phyloP scores from a whole-genome alignment of 306 rosid genomes.

The Castanea sativa region DNA sequence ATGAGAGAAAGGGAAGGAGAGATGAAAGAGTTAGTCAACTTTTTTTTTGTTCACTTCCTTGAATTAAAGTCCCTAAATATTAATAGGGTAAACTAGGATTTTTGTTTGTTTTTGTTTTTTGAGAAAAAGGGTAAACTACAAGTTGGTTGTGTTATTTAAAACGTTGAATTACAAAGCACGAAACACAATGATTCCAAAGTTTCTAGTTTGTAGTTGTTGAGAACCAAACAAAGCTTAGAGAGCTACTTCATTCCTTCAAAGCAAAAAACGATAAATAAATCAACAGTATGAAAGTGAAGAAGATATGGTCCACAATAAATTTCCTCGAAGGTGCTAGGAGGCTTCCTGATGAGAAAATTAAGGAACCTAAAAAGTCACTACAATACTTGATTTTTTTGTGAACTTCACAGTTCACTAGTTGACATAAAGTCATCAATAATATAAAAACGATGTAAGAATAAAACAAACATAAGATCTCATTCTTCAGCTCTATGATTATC shows the following conservation, averaged over 20 bases:
- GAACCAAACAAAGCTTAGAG: background rate
- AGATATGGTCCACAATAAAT: slow-evolving; percentile 28
- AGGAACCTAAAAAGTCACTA: background rate
- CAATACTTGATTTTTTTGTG: background rate
- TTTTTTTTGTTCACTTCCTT: too few species aligned
- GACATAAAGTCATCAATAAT: background rate
- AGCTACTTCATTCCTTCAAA: background rate
- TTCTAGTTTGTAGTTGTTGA: background rate
- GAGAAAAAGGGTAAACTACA: too few species aligned
- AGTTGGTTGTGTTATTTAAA: background rate
- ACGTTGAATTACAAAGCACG: background rate
- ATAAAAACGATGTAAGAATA: background rate
- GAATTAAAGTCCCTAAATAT: too few species aligned
- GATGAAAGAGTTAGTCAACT: too few species aligned
- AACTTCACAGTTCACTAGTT: background rate
- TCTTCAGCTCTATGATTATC: slow-evolving; percentile 19
- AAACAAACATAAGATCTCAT: background rate
- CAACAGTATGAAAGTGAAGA: slow-evolving; percentile 13
- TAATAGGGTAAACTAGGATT: too few species aligned
- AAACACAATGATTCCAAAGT: background rate
- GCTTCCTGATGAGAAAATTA: slow-evolving; percentile 15
- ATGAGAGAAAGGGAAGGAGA: too few species aligned
- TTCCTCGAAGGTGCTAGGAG: slow-evolving; percentile 57
- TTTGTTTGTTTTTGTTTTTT: too few species aligned
- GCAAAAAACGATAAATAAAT: slow-evolving; percentile 2